Base-by-base conservation (phyloP, 768 basidiomycete genomes). In the Serendipita sp. region DNA sequence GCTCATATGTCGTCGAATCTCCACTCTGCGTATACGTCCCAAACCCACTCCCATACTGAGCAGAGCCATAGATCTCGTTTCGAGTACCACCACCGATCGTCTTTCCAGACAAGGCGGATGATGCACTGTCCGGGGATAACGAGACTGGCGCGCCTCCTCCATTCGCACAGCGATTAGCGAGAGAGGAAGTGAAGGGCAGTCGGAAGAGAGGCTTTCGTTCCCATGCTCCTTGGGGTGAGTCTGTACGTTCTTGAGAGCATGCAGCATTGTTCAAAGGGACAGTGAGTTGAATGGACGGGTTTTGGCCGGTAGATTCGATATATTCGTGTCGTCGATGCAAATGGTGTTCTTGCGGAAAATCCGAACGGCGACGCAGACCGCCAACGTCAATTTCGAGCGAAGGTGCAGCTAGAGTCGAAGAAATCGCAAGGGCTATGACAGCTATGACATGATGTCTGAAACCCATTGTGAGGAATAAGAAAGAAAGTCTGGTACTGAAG, bases 21-120 rank as follows among this genome's bases (percentile, higher is more conserved):
- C 35, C 34, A 32, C 1, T 35, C 23, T 23, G 16, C 3, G 1
- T 35, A 28, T 60, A 60, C 23, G 18, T 23, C 23, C 56, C 56
- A 35, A 28, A 60, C 23, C 56, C 56, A 3, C 56, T 60, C n/a
- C 56, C 56, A 35, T 18, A 60, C 1, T 35, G n/a, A 16, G 56
- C 56, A 10, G 56, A 32, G 0, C 56, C 56, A 35, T 60, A 60
- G 16, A 60, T 60, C 56, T 60, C 56, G 56, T 60, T 60, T 60
- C 56, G n/a, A 16, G 56, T 60, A 4, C 56, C 56, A 3, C 10
- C 34, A 7, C 56, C 56, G 34, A 60, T 51, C 48, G 7, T 7
- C 38, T 13, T 41, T 13, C 13, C 38, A 41, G 38, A 51, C 38
- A 5, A 5, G 38, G 38, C 5, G 38, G 38, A 41, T 41, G 13